Percentiles rank a stretch among this genome's conserved stretches.
These are phyloP conservation scores for Aquilaria malaccensis DNA, from an alignment of 345 rosid species.

Conservation along the genomic window DNA sequence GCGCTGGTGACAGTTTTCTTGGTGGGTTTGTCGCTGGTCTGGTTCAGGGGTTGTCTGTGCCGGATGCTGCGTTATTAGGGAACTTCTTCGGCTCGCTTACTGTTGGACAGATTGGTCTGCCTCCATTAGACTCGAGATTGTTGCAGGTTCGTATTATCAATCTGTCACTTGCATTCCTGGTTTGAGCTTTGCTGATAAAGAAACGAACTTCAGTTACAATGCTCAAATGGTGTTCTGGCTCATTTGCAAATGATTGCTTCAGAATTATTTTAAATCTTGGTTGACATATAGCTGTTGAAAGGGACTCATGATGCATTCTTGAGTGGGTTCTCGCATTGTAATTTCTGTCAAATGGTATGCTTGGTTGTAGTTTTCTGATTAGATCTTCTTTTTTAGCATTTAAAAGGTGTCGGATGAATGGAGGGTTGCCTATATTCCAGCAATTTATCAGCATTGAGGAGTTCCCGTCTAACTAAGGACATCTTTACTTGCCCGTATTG, in stretches of 20 bases:
- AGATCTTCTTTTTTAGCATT: no score
- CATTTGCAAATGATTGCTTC: not conserved
- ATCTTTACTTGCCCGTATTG: no score
- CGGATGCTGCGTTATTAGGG: slow-evolving; percentile 92
- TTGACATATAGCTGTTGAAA: slow-evolving; percentile 1
- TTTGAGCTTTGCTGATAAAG: not conserved
- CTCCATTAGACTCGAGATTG: slow-evolving; percentile 47
- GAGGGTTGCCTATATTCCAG: no score
- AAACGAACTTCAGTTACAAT: no score
- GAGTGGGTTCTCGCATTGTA: not conserved
- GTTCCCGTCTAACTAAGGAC: no score
- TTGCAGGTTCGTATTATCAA: slow-evolving; percentile 52
- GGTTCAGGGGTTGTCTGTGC: slow-evolving; percentile 63
- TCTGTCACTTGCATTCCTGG: not conserved
- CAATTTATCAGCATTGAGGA: no score
- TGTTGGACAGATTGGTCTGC: slow-evolving; percentile 90
- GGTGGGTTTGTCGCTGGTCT: slow-evolving; percentile 83
- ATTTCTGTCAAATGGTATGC: no score
- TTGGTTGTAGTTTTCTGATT: no score
- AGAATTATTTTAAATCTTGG: not conserved
- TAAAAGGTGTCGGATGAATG: no score
- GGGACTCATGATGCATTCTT: not conserved
- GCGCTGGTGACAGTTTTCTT: slow-evolving; percentile 91
- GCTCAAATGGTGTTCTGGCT: no score
- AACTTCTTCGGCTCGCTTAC: slow-evolving; percentile 85